These are phyloP conservation scores for Lyophyllum shimeji DNA, from an alignment of 768 basidiomycete species.

Conservation along the genomic window DNA sequence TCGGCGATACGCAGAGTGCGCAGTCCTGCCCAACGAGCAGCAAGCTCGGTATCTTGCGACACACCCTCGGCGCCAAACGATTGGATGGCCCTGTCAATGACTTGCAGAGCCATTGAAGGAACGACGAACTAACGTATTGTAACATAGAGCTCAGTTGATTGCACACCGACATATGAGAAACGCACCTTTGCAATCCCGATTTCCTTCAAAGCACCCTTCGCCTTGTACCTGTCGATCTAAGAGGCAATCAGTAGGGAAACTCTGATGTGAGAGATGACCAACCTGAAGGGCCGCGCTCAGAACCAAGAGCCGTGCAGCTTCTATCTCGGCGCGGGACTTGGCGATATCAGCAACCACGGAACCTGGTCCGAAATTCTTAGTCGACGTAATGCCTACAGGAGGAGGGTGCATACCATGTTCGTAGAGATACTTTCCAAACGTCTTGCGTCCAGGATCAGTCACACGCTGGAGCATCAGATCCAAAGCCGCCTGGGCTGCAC, in stretches of 20 bases:
- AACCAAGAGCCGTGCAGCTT: constrained; percentile 83
- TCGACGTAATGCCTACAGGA: neutral
- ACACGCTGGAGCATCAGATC: constrained; percentile 89
- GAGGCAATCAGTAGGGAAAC: neutral
- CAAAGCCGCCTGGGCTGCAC: constrained; percentile 79
- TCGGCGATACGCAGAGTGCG: constrained; percentile 89
- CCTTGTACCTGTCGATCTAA: constrained; percentile 86
- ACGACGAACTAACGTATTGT: constrained; percentile 73
- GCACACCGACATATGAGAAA: neutral
- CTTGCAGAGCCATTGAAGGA: constrained; percentile 82
- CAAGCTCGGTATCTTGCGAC: constrained; percentile 85
- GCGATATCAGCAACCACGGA: constrained; percentile 92
- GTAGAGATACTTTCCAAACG: constrained; percentile 89
- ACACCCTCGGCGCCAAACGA: constrained; percentile 96
- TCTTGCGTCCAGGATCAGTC: constrained; percentile 88
- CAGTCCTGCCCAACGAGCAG: constrained; percentile 72
- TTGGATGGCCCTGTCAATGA: constrained; percentile 96
- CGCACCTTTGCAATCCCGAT: constrained; percentile 95
- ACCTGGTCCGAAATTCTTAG: constrained; percentile 38
- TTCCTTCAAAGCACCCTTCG: constrained; percentile 95
- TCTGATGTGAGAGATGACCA: neutral
- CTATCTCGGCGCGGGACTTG: constrained; percentile 90
- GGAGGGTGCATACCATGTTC: constrained; percentile 69
- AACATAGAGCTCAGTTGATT: neutral
- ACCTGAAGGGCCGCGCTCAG: constrained; percentile 89